Conservation (phyloP, 441 rosid genomes). For the Erodium trifolium region DNA sequence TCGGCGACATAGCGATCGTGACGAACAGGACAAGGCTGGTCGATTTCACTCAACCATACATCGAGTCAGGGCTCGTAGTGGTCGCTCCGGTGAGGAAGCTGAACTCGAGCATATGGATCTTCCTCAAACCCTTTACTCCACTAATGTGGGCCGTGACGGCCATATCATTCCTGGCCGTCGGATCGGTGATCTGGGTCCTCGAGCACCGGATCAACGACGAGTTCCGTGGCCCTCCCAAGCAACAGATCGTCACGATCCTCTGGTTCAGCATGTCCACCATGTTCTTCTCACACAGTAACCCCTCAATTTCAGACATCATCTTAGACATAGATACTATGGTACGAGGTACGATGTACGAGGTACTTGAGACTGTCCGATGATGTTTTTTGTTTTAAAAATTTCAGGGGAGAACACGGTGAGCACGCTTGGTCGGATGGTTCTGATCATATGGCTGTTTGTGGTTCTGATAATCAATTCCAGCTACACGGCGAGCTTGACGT, state of each 20-base stretch:
- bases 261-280: constrained; percentile 95
- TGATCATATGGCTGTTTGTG: constrained; percentile 73
- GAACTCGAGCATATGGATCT: constrained; percentile 57
- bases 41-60: constrained; percentile 83
- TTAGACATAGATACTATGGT: too few relatives aligned
- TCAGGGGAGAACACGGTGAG: constrained; percentile 70
- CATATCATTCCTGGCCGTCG: constrained; percentile 55
- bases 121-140: constrained; percentile 58
- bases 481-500: constrained; percentile 30
- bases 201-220: constrained; percentile 73
- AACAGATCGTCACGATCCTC: constrained; percentile 62
- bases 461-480: constrained; percentile 81
- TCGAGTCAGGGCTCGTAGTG: constrained; percentile 79
- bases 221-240: constrained; percentile 82
- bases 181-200: constrained; percentile 72
- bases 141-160: constrained; percentile 64
- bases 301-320: background rate
- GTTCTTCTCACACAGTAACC: constrained; percentile 86
- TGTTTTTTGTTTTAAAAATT: background rate
- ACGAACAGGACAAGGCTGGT: constrained; percentile 68
- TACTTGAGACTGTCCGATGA: background rate
- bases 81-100: constrained; percentile 65
- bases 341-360: too few relatives aligned
- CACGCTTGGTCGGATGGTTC: constrained; percentile 56
- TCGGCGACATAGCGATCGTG: constrained; percentile 73